Evolutionary conservation across 2,329 filamentous ascomycete genomes (phyloP), one percentile per base, ranked within the genome.

Genomic region (Purpureocillium takamizusanense): DNA sequence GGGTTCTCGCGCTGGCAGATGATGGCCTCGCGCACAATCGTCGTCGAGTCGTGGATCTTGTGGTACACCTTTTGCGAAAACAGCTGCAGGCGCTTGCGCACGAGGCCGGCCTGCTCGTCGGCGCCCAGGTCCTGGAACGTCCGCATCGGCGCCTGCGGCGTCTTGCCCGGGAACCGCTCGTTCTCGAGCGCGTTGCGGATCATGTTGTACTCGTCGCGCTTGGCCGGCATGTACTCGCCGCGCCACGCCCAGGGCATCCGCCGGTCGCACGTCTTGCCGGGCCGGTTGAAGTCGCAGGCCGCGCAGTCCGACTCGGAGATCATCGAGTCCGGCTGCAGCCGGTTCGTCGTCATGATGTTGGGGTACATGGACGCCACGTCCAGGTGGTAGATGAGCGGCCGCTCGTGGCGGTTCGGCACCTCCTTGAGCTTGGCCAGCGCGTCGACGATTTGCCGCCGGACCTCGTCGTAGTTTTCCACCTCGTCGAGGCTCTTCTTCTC

Each of bases 301-400:
- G 92, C 92, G 53, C 94, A 98, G 52, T 95, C 87, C 1, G 89
- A 86, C 57, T 98, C 94, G 35, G 90, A 72, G 38, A 98, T 94
- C 88, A 98, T 94, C n/a, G 92, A 97, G 60, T 98, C 92, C 0
- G 92, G 92, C 51, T 98, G 92, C 34, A 98, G 64, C 59, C 92
- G 84, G 60, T 98, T 98, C 1, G 92, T 98, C 2, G 94, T 98
- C 94, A 98, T 98, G 59, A 98, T 98, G 61, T 98, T 98, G 9
- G 92, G 92, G 58, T 98, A 98, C 92, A 98, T 98, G 42, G 92
- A 95, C 14, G 92, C 92, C 42, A 98, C 94, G 56, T 98, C 92
- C 65, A 98, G 70, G 71, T 98, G 92, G 63, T 98, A 98, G 47
- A 98, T 98, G 25, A 94, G 75, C 4, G 92, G 92, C 32, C 80